Evolutionary conservation across 176 grass and related monocot genomes (phyloP).

Genomic region (Secale cereale): DNA sequence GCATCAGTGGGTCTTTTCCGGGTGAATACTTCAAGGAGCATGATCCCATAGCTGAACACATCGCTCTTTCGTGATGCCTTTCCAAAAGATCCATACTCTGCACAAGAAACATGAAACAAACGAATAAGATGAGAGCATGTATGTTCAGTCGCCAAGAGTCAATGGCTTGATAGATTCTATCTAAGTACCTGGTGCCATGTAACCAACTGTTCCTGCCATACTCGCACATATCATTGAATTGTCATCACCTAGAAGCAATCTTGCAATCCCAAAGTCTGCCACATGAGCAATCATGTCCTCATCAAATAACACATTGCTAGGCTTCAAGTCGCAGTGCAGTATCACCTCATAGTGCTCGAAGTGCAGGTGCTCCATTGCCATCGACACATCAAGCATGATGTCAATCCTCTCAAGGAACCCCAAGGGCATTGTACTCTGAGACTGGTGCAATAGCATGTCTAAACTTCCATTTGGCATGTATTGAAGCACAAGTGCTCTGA

Average conservation of each 20-base stretch:
- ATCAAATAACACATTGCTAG: not conserved
- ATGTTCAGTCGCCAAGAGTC: too few species aligned
- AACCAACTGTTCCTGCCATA: not conserved
- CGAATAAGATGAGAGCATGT: too few species aligned
- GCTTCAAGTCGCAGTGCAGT: not conserved
- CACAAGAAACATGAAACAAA: not conserved
- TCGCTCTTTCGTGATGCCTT: not conserved
- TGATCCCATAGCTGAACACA: not conserved
- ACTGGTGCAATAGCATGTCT: not conserved
- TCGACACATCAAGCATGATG: not conserved
- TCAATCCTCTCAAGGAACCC: not conserved
- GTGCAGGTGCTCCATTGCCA: not conserved
- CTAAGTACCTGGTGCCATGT: not conserved
- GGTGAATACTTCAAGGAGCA: not conserved
- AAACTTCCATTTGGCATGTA: not conserved
- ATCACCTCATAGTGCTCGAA: not conserved
- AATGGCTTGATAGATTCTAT: not conserved
- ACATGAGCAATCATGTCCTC: not conserved
- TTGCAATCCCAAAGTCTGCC: not conserved
- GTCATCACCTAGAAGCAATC: not conserved
- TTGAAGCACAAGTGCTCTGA: not conserved
- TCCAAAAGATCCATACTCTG: not conserved
- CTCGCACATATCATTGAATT: not conserved
- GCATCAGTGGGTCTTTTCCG: not conserved
- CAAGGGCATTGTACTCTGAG: not conserved